These are phyloP conservation scores for Filosporella fistucella DNA, from an alignment of 495 filamentous ascomycete species.

Conservation along the genomic window DNA sequence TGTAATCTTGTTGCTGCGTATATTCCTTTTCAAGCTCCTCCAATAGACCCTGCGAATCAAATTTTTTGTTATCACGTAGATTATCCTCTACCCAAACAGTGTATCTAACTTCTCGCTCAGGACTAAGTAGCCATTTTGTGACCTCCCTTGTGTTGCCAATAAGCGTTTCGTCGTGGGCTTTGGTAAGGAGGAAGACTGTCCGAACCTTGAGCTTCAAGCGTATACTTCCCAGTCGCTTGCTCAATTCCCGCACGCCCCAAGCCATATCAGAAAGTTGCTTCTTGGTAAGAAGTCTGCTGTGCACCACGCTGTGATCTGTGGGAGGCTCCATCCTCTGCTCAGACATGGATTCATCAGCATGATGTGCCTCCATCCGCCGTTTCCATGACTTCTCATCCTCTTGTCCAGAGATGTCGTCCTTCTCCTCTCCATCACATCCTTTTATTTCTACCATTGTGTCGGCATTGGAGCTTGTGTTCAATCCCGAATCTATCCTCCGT, in stretches of 20 bases:
- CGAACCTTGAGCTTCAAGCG: conserved; percentile 74
- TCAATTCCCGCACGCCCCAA: conserved; percentile 86
- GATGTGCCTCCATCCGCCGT: conserved; percentile 25
- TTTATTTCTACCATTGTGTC: conserved; percentile 15
- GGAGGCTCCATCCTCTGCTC: conserved; percentile 7
- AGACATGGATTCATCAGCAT: conserved; percentile 10
- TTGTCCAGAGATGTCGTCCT: conserved; percentile 21
- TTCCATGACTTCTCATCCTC: conserved; percentile 42
- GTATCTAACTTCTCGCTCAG: conserved; percentile 62
- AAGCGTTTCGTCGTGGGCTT: conserved; percentile 79
- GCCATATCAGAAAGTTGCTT: conserved; percentile 93
- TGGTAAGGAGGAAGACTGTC: conserved; percentile 84
- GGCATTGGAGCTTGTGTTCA: background rate
- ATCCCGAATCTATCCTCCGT: background rate
- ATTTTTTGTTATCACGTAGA: conserved; percentile 62
- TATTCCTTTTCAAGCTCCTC: conserved; percentile 19
- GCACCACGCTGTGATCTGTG: conserved; percentile 26
- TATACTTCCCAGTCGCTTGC: conserved; percentile 76
- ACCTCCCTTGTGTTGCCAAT: conserved; percentile 74
- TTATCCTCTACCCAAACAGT: conserved; percentile 78
- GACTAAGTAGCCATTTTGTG: conserved; percentile 79
- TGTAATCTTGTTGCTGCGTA: background rate
- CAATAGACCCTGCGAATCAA: conserved; percentile 47
- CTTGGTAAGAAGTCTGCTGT: conserved; percentile 73
- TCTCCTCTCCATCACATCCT: background rate